Percentiles rank a stretch among this genome's conserved stretches.
These are phyloP conservation scores for Diplodia sapinea DNA, from an alignment of 2,329 filamentous ascomycete genomes.

Conservation along the genomic window DNA sequence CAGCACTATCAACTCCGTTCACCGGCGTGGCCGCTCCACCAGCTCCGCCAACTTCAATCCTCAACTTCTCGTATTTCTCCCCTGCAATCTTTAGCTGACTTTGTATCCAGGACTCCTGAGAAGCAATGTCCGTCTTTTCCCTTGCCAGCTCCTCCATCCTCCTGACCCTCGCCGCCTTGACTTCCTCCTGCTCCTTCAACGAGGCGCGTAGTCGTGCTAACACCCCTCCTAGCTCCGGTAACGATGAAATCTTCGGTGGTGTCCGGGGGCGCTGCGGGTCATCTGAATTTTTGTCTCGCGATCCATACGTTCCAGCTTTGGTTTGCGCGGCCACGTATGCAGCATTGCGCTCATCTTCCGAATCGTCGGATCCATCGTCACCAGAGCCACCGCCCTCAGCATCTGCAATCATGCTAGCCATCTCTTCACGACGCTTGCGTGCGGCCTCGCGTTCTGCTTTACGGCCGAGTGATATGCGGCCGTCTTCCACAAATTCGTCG, in stretches of 20 bases:
- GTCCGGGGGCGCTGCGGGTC: constrained; percentile 59
- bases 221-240: constrained; percentile 75
- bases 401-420: constrained; percentile 80
- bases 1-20: constrained; percentile 41
- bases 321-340: constrained; percentile 90
- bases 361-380: constrained; percentile 73
- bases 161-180: constrained; percentile 63
- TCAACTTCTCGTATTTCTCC: constrained; percentile 68
- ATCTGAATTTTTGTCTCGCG: constrained; percentile 46
- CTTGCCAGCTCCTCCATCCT: constrained; percentile 69
- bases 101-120: constrained; percentile 80
- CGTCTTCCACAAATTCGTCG: constrained; percentile 88
- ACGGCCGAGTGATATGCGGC: constrained; percentile 75
- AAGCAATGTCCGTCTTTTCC: constrained; percentile 71
- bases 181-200: constrained; percentile 65
- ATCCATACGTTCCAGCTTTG: constrained; percentile 79
- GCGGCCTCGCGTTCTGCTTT: constrained; percentile 77
- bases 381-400: constrained; percentile 71
- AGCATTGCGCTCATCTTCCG: constrained; percentile 67
- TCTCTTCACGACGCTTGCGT: constrained; percentile 72
- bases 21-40: constrained; percentile 40
- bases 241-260: constrained; percentile 75
- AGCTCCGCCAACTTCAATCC: constrained; percentile 54
- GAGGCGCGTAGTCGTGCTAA: constrained; percentile 67
- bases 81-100: constrained; percentile 79